These are phyloP conservation scores for Penicillium palitans DNA, from an alignment of 2,329 filamentous ascomycete genomes.

Conservation along the genomic window DNA sequence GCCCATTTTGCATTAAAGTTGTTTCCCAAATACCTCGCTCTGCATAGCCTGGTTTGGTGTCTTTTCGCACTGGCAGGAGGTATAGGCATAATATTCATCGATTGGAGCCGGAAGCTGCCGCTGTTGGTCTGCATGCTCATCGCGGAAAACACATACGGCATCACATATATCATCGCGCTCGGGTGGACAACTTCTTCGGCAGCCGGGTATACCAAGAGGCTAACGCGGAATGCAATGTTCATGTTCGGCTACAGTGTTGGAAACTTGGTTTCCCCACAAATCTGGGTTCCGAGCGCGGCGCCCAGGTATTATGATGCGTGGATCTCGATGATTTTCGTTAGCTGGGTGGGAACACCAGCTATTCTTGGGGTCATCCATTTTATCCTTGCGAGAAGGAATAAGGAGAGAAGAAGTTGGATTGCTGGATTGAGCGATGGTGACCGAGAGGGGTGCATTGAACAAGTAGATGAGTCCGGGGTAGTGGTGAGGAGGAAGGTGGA, in stretches of 20 bases:
- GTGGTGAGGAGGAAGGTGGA: not conserved
- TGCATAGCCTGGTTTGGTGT: too few relatives aligned
- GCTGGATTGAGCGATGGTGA: not conserved
- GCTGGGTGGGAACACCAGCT: not conserved
- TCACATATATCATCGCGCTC: not conserved
- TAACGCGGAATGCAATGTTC: not conserved
- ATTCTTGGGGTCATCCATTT: not conserved
- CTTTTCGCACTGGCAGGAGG: too few relatives aligned
- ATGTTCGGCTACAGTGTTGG: not conserved
- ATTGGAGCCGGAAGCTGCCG: not conserved
- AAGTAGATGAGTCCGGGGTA: not conserved
- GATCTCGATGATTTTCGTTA: not conserved
- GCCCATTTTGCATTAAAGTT: too few relatives aligned
- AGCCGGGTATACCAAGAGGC: not conserved
- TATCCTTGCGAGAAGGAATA: not conserved
- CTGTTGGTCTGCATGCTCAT: not conserved
- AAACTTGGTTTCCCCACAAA: not conserved
- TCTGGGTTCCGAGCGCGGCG: not conserved
- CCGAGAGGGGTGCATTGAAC: not conserved
- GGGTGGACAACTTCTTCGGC: not conserved
- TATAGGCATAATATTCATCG: not conserved
- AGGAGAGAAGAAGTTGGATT: not conserved
- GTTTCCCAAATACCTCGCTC: too few relatives aligned
- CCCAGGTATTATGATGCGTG: not conserved
- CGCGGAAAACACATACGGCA: not conserved